Percentiles rank a stretch among this genome's conserved stretches.
Evolutionary conservation across 1,284 basidiomycete genomes (phyloP).

Genomic region (Malassezia yamatoensis): DNA sequence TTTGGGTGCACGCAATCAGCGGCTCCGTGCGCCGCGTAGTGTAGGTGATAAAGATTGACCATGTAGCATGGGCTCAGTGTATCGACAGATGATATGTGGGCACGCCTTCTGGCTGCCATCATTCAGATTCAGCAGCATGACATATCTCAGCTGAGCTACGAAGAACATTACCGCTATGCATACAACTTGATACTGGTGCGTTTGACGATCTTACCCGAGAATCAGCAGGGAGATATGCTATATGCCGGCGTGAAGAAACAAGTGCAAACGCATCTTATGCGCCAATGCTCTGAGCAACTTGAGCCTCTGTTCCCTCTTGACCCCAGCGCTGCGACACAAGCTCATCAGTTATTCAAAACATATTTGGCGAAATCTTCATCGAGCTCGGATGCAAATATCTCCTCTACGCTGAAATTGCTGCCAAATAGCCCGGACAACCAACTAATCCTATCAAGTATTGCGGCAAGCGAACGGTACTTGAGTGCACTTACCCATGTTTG

Average conservation of each 20-base stretch:
- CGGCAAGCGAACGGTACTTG: slow-evolving; percentile 71
- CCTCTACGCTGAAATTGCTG: slow-evolving; percentile 11
- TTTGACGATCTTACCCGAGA: slow-evolving; percentile 16
- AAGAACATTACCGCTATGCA: slow-evolving; percentile 66
- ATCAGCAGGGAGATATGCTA: slow-evolving; percentile 70
- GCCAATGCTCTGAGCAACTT: slow-evolving; percentile 66
- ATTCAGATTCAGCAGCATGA: slow-evolving; percentile 91
- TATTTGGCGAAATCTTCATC: slow-evolving; percentile 15
- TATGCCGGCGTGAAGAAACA: slow-evolving; percentile 77
- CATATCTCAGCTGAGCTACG: slow-evolving; percentile 81
- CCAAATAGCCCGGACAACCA: slow-evolving; percentile 31
- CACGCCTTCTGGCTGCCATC: slow-evolving; percentile 68
- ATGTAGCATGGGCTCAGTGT: slow-evolving; percentile 34
- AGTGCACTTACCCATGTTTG: slow-evolving; percentile 75
- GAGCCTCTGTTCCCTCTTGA: slow-evolving; percentile 66
- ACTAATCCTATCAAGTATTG: slow-evolving; percentile 34
- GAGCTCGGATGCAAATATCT: not conserved
- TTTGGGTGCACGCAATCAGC: slow-evolving; percentile 14
- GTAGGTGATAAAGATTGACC: not conserved
- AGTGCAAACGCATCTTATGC: slow-evolving; percentile 70
- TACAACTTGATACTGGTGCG: slow-evolving; percentile 41
- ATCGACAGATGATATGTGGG: slow-evolving; percentile 53
- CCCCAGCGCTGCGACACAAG: slow-evolving; percentile 48
- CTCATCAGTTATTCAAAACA: slow-evolving; percentile 15
- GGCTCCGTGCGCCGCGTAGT: slow-evolving; percentile 17